A percentile compares a stretch with the other conserved stretches of the same genome.
phyloP scores from a whole-genome alignment of 371 early-diverging fungal genomes.

The Funneliformis caledonium region DNA sequence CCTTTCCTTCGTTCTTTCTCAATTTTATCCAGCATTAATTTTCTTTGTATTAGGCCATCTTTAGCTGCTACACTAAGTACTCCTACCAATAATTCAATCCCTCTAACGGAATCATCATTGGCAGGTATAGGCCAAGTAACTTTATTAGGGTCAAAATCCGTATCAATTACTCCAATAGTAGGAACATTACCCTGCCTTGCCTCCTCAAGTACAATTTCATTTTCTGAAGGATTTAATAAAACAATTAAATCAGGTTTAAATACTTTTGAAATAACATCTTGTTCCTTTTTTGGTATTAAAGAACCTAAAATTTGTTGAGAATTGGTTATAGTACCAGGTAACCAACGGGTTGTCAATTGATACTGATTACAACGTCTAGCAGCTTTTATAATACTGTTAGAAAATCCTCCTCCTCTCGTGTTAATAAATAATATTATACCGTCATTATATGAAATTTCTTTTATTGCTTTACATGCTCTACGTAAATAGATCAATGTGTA shows the following conservation, averaged over 20 bases:
- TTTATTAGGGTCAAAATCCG: constrained; percentile 86
- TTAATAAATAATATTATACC: constrained; percentile 93
- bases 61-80: constrained; percentile 79
- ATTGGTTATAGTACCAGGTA: constrained; percentile 92
- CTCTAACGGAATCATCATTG: constrained; percentile 89
- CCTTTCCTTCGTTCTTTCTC: neutral
- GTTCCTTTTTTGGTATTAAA: constrained; percentile 25
- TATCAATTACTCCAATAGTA: constrained; percentile 90
- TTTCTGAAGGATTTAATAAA: constrained; percentile 84
- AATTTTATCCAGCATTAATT: constrained; percentile 44
- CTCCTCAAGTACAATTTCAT: constrained; percentile 81
- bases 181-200: constrained; percentile 84
- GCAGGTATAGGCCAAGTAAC: constrained; percentile 97
- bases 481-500: constrained; percentile 88
- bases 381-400: constrained; percentile 76
- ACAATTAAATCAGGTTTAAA: constrained; percentile 91
- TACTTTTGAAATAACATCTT: constrained; percentile 50
- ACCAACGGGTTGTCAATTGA: constrained; percentile 84
- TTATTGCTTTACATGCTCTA: constrained; percentile 77
- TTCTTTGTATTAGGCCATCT: constrained; percentile 64
- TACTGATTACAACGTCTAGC: constrained; percentile 80
- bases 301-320: constrained; percentile 37
- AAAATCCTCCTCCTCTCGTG: constrained; percentile 69
- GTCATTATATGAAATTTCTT: constrained; percentile 76
- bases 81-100: constrained; percentile 84